Conservation (phyloP, 2,329 filamentous ascomycete species). For the Colletotrichum kahawae region DNA sequence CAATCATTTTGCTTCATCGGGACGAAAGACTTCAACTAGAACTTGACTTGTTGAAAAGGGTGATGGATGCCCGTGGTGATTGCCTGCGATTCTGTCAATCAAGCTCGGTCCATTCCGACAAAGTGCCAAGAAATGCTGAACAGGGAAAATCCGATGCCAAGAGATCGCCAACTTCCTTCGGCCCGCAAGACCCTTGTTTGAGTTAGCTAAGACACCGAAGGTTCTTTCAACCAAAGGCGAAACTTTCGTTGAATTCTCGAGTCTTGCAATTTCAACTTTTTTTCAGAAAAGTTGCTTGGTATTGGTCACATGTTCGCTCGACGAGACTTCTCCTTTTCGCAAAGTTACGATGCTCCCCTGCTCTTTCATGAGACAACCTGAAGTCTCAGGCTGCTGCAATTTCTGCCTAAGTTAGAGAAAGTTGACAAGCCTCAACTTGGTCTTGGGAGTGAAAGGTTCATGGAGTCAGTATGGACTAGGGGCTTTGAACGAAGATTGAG, state of each 20-base stretch:
- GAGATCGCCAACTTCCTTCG: neutral
- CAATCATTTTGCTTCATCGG: too few species aligned
- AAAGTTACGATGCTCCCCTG: neutral
- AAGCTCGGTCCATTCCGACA: neutral
- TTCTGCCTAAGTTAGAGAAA: neutral
- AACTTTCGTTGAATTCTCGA: neutral
- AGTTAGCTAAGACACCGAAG: neutral
- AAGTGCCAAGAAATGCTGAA: neutral
- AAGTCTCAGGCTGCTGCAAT: neutral
- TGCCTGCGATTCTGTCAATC: neutral
- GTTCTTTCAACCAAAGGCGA: neutral
- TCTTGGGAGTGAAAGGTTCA: neutral
- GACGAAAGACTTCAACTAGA: rapidly evolving
- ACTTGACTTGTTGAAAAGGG: neutral
- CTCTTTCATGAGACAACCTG: neutral
- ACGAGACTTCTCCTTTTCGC: neutral
- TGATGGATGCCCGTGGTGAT: neutral
- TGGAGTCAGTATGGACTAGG: neutral
- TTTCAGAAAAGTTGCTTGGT: neutral
- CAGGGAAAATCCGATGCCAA: neutral
- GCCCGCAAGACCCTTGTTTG: neutral
- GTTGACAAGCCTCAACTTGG: neutral
- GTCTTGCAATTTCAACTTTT: neutral
- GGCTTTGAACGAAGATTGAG: neutral
- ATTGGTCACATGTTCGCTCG: neutral